phyloP scores from a whole-genome alignment of 192 early-diverging fungal species.

The Coemansia sp. region DNA sequence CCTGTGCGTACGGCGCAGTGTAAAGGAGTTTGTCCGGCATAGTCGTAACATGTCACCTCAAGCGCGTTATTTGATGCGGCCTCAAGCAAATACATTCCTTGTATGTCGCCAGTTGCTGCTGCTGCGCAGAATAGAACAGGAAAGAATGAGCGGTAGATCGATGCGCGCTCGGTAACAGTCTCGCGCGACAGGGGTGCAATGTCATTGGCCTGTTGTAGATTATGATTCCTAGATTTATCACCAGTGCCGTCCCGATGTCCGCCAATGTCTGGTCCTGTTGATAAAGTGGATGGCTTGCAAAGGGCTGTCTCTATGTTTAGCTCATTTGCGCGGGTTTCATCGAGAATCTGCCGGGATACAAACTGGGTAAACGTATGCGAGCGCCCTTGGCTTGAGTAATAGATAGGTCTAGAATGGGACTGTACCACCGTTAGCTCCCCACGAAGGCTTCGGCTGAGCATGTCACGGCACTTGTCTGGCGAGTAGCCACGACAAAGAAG shows the following conservation, averaged over 20 bases:
- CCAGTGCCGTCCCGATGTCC: not conserved
- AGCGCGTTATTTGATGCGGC: constrained; percentile 57
- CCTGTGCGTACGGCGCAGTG: constrained; percentile 84
- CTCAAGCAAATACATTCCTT: constrained; percentile 68
- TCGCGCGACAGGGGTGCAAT: constrained; percentile 30
- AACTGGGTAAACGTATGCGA: constrained; percentile 52
- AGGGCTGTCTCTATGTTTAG: constrained; percentile 32
- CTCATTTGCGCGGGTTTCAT: constrained; percentile 46
- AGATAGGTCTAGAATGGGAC: constrained; percentile 47
- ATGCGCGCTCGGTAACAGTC: constrained; percentile 58
- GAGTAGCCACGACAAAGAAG: constrained; percentile 72
- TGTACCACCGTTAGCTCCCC: constrained; percentile 82
- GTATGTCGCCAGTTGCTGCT: constrained; percentile 80
- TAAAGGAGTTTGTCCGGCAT: constrained; percentile 79
- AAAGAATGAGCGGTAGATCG: constrained; percentile 75
- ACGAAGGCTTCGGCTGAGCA: constrained; percentile 83
- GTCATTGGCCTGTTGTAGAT: not conserved
- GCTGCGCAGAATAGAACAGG: constrained; percentile 86
- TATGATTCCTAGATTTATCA: not conserved
- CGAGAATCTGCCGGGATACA: constrained; percentile 51
- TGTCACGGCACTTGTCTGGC: constrained; percentile 70
- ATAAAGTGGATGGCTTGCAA: not conserved
- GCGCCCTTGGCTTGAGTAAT: constrained; percentile 35
- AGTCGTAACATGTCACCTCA: constrained; percentile 74
- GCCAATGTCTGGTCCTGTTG: not conserved